A percentile compares a stretch with the other conserved stretches of the same genome.
These are phyloP conservation scores for Zymoseptoria tritici DNA, from an alignment of 2,329 filamentous ascomycete genomes.

Conservation along the genomic window DNA sequence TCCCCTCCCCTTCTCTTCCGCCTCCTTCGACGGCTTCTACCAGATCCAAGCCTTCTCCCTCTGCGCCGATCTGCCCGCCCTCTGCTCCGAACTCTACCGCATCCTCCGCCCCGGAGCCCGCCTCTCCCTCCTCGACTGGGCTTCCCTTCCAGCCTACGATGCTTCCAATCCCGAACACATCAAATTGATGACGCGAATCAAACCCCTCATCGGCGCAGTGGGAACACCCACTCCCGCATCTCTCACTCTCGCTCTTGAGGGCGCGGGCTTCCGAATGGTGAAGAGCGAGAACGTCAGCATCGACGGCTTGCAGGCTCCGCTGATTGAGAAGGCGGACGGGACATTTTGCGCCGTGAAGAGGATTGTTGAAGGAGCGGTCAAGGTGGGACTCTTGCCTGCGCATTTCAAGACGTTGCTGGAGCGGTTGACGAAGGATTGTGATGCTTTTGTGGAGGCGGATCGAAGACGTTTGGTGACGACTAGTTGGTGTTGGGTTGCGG, in stretches of 20 bases:
- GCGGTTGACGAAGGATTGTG: constrained; percentile 21
- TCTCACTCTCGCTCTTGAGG: constrained; percentile 14
- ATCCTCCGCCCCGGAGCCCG: constrained; percentile 24
- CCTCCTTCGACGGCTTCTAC: constrained; percentile 25
- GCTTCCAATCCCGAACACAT: constrained; percentile 17
- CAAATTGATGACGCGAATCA: constrained; percentile 22
- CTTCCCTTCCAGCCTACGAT: constrained; percentile 21
- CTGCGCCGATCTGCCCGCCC: constrained; percentile 19
- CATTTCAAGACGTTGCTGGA: constrained; percentile 25
- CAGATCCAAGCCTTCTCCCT: constrained; percentile 27
- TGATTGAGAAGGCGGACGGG: constrained; percentile 22
- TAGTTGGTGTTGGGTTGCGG: constrained; percentile 24
- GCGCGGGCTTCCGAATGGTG: constrained; percentile 21
- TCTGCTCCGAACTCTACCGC: constrained; percentile 20
- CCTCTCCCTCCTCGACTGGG: constrained; percentile 25
- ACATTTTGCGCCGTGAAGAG: constrained; percentile 18
- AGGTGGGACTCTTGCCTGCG: constrained; percentile 18
- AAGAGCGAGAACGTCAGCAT: constrained; percentile 19
- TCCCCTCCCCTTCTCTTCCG: constrained; percentile 20
- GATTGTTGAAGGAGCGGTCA: constrained; percentile 15
- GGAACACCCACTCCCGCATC: constrained; percentile 24
- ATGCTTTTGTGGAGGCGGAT: constrained; percentile 25
- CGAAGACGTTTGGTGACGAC: constrained; percentile 21
- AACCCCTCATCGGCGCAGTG: constrained; percentile 25
- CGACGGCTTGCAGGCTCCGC: constrained; percentile 22